A percentile compares a stretch with the other conserved stretches of the same genome.
These are phyloP conservation scores for Penicillium mononematosum DNA, from an alignment of 495 filamentous ascomycete genomes.

Conservation along the genomic window DNA sequence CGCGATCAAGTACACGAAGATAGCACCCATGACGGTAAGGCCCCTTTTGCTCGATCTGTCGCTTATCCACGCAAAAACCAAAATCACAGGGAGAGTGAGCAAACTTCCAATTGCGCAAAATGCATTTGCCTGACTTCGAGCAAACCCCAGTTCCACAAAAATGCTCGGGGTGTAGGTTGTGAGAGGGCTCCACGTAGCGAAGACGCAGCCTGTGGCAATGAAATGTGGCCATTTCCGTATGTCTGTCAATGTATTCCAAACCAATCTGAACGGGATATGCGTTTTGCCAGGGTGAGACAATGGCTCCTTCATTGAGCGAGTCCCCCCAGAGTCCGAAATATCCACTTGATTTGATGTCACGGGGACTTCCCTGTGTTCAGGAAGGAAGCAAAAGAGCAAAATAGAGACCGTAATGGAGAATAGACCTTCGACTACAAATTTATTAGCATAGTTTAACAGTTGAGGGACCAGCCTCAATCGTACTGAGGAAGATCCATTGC, in stretches of 20 bases:
- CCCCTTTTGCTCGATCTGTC: conserved; percentile 25
- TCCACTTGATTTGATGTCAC: background rate
- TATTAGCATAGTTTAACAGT: background rate
- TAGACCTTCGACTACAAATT: conserved; percentile 42
- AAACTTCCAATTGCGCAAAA: conserved; percentile 36
- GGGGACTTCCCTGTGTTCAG: background rate
- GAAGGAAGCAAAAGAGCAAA: background rate
- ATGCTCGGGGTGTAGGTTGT: conserved; percentile 42
- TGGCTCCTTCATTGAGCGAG: background rate
- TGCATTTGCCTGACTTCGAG: conserved; percentile 31
- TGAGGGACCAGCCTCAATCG: background rate
- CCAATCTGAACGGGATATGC: conserved; percentile 11
- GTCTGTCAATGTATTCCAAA: conserved; percentile 25
- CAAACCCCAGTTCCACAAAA: conserved; percentile 36
- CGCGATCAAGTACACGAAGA: conserved; percentile 22
- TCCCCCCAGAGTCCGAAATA: background rate
- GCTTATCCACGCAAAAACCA: conserved; percentile 34
- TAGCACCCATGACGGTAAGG: conserved; percentile 25
- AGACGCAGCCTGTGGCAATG: conserved; percentile 34
- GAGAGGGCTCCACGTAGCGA: conserved; percentile 38
- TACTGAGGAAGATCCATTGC: conserved; percentile 57
- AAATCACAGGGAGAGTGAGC: conserved; percentile 31
- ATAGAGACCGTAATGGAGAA: conserved; percentile 44
- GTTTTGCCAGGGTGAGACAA: background rate
- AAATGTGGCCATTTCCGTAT: conserved; percentile 37